Evolutionary conservation across 192 early-diverging fungal genomes (phyloP).

Genomic region (Lunasporangiospora selenospora): DNA sequence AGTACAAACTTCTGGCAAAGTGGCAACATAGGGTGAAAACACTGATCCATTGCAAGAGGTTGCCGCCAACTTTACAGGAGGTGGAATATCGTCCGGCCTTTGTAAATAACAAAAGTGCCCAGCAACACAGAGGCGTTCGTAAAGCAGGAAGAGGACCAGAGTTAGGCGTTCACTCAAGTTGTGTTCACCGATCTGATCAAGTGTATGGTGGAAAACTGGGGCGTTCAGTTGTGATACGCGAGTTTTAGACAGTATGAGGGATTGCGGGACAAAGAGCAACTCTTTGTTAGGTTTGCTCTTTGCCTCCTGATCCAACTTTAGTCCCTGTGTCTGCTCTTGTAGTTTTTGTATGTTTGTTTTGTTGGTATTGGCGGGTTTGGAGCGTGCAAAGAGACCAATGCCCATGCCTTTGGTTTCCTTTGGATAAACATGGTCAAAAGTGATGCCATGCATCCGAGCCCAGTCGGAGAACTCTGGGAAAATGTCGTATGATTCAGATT

Average conservation of each 20-base stretch:
- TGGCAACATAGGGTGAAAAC: slow-evolving; percentile 63
- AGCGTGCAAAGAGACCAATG: slow-evolving; percentile 31
- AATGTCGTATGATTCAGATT: too few relatives aligned
- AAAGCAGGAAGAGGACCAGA: slow-evolving; percentile 53
- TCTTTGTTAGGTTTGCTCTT: neutral
- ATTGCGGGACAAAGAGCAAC: slow-evolving; percentile 20
- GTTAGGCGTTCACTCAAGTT: slow-evolving; percentile 41
- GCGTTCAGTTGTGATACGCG: neutral
- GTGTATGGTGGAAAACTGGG: neutral
- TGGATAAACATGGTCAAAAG: neutral
- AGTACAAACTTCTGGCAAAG: slow-evolving; percentile 58
- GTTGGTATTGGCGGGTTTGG: too few relatives aligned
- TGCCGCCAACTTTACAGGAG: neutral
- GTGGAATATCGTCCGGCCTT: neutral
- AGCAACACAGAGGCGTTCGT: slow-evolving; percentile 19
- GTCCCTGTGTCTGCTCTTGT: too few relatives aligned
- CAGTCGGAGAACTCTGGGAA: slow-evolving; percentile 7
- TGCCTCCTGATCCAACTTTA: neutral
- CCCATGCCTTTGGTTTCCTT: slow-evolving; percentile 27
- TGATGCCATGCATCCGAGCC: slow-evolving; percentile 10
- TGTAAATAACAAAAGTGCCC: too few relatives aligned
- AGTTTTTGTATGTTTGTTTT: too few relatives aligned
- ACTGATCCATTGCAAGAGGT: slow-evolving; percentile 1
- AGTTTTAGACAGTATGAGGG: slow-evolving; percentile 14
- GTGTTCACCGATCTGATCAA: neutral